phyloP scores from a whole-genome alignment of 306 rosid genomes.

The Acacia melanoxylon region DNA sequence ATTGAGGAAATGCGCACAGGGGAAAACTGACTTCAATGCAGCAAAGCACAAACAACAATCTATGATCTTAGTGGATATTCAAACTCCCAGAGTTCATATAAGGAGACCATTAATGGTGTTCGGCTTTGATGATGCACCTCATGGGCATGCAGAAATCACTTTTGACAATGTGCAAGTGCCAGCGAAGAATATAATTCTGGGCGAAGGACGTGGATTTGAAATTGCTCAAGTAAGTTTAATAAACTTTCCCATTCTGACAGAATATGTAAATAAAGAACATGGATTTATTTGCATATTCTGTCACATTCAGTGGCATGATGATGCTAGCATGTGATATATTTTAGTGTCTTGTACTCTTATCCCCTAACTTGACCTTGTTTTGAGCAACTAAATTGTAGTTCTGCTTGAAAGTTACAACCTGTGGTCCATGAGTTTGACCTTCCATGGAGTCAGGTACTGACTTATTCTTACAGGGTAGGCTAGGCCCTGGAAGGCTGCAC shows the following conservation, averaged over 20 bases:
- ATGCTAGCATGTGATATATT: conserved; percentile 22
- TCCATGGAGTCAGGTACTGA: not conserved
- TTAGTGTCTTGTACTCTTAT: conserved; percentile 17
- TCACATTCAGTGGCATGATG: not conserved
- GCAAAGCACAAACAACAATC: conserved; percentile 87
- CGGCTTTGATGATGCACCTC: conserved; percentile 99
- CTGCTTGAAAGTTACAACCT: not conserved
- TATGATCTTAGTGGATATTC: conserved; percentile 89
- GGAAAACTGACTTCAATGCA: conserved; percentile 91
- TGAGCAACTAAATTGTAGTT: conserved; percentile 1
- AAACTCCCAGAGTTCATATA: conserved; percentile 76
- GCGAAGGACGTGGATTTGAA: conserved; percentile 98
- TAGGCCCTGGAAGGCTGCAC: conserved; percentile 98
- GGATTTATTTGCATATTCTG: too few species aligned
- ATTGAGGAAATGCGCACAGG: conserved; percentile 52
- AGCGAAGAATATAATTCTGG: conserved; percentile 71
- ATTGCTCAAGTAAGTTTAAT: conserved; percentile 79
- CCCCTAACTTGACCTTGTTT: not conserved
- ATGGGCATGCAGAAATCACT: conserved; percentile 88
- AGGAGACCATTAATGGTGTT: conserved; percentile 86
- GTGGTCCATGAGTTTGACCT: not conserved
- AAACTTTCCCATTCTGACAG: conserved; percentile 4
- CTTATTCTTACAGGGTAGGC: conserved; percentile 71
- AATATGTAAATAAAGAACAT: too few species aligned
- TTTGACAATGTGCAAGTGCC: conserved; percentile 83